These are phyloP conservation scores for Pseudogymnoascus sp. DNA, from an alignment of 2,329 filamentous ascomycete species.

Conservation along the genomic window DNA sequence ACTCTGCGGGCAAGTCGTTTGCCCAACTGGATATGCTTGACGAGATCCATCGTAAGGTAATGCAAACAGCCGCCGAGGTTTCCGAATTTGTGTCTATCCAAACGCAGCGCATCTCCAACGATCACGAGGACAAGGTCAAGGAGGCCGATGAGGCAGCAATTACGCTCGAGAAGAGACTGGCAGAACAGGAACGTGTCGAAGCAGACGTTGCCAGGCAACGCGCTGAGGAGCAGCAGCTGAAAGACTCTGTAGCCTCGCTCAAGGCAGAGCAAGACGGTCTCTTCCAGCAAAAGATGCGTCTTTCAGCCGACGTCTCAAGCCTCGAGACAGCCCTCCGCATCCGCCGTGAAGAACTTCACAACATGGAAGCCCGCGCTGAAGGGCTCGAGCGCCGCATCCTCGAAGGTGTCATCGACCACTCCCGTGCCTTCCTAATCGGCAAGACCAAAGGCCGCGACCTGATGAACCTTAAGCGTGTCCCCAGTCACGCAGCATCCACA, in stretches of 20 bases:
- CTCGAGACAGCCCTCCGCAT: conserved; percentile 86
- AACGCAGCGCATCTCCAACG: conserved; percentile 66
- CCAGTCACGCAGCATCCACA: conserved; percentile 38
- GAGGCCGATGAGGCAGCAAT: conserved; percentile 74
- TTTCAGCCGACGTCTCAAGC: conserved; percentile 81
- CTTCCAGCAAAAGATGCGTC: conserved; percentile 67
- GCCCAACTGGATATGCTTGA: conserved; percentile 77
- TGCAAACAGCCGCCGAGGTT: conserved; percentile 76
- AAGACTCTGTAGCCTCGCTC: conserved; percentile 45
- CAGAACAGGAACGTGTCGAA: conserved; percentile 59
- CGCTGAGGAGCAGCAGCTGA: conserved; percentile 57
- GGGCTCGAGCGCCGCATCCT: conserved; percentile 85
- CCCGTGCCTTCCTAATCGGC: conserved; percentile 77
- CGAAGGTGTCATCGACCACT: conserved; percentile 94
- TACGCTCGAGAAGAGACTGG: conserved; percentile 69
- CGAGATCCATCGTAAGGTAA: conserved; percentile 81
- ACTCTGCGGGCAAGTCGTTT: conserved; percentile 62
- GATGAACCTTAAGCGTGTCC: conserved; percentile 47
- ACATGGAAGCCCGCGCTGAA: conserved; percentile 87
- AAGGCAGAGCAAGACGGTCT: conserved; percentile 66
- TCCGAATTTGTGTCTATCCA: conserved; percentile 74
- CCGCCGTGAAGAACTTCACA: conserved; percentile 80
- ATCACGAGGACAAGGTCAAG: conserved; percentile 72
- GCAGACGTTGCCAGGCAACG: conserved; percentile 43
- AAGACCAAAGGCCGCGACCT: conserved; percentile 47